Evolutionary conservation across 495 filamentous ascomycete genomes (phyloP).

Genomic region (Hypoxylon fragiforme): DNA sequence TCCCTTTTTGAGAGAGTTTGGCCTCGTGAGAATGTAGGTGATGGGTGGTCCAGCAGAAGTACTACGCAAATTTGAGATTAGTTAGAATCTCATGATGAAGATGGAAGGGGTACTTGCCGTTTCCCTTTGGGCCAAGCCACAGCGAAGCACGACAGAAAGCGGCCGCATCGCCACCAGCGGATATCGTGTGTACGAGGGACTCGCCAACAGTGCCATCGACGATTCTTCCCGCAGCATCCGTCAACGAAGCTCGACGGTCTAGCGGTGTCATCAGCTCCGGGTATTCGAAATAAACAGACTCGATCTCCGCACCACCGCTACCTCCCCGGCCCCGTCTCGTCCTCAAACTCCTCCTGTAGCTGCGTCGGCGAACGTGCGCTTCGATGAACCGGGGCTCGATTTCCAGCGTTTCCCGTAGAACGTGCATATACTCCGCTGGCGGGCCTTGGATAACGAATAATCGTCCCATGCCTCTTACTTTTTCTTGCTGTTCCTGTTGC

Average conservation of each 20-base stretch:
- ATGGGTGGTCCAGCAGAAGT: conserved; percentile 37
- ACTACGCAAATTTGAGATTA: conserved; percentile 18
- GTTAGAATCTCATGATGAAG: background rate
- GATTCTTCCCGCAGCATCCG: background rate
- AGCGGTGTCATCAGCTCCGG: conserved; percentile 33
- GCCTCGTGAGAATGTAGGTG: too few species aligned
- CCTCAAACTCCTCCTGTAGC: conserved; percentile 30
- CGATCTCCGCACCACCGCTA: background rate
- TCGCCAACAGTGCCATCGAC: conserved; percentile 12
- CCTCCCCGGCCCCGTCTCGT: conserved; percentile 1
- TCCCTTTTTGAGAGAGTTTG: too few species aligned
- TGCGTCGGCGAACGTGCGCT: conserved; percentile 34
- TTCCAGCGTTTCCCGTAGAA: conserved; percentile 16
- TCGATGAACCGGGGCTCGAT: conserved; percentile 41
- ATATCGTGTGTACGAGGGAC: conserved; percentile 13
- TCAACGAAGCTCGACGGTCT: background rate
- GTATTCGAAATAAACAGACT: conserved; percentile 40
- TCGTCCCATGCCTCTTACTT: background rate
- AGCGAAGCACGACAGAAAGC: conserved; percentile 39
- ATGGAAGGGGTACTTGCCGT: conserved; percentile 14
- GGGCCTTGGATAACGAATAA: conserved; percentile 39
- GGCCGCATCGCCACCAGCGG: conserved; percentile 18
- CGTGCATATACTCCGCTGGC: conserved; percentile 25
- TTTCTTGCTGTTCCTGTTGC: too few species aligned
- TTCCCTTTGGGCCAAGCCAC: conserved; percentile 25